These are phyloP conservation scores for Coemansia biformis DNA, from an alignment of 192 early-diverging fungal genomes.

Conservation along the genomic window DNA sequence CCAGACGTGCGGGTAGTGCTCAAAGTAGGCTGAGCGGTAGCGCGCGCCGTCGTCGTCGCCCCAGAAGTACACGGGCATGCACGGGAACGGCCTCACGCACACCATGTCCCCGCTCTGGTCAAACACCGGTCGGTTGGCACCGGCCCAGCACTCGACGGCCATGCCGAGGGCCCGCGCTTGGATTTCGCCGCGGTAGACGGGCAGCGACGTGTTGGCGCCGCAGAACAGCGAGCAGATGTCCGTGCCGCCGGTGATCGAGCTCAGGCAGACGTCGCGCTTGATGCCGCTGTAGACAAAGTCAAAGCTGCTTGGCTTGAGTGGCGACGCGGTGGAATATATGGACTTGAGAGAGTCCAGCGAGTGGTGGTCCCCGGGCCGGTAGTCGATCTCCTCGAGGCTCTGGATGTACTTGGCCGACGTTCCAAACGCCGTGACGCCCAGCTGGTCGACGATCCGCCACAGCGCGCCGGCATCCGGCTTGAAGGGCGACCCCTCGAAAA, in stretches of 20 bases:
- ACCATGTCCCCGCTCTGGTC: constrained; percentile 84
- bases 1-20: constrained; percentile 78
- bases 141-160: constrained; percentile 88
- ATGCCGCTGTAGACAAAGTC: constrained; percentile 87
- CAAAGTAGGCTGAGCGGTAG: constrained; percentile 88
- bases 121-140: constrained; percentile 54
- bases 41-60: constrained; percentile 67
- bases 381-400: constrained; percentile 68
- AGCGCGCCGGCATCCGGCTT: constrained; percentile 68
- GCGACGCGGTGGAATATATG: constrained; percentile 92
- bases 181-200: constrained; percentile 92
- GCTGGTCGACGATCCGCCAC: constrained; percentile 73
- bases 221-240: constrained; percentile 96
- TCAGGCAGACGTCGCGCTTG: constrained; percentile 79
- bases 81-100: constrained; percentile 90
- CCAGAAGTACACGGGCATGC: constrained; percentile 97
- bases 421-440: constrained; percentile 83
- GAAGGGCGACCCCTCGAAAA: constrained; percentile 94
- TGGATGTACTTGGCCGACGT: constrained; percentile 96
- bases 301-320: constrained; percentile 86
- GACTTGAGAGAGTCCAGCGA: constrained; percentile 60
- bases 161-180: constrained; percentile 90
- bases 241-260: constrained; percentile 95
- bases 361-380: constrained; percentile 60
- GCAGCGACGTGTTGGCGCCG: constrained; percentile 81